Evolutionary conservation across 768 basidiomycete genomes (phyloP).

Genomic region (Amanita pallidorosea): DNA sequence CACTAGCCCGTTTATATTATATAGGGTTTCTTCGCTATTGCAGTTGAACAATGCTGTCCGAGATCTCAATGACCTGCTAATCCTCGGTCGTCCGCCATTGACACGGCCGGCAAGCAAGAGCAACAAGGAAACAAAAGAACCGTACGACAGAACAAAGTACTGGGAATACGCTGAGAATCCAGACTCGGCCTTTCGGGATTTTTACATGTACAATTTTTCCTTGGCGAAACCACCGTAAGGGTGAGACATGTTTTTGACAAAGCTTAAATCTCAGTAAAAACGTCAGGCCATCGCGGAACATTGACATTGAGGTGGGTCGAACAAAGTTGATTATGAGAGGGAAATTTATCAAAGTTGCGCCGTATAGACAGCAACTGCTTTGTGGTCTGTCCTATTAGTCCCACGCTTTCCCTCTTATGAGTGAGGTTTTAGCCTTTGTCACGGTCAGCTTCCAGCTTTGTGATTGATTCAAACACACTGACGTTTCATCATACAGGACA

Average conservation of each 20-base stretch:
- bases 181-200: slow-evolving; percentile 43
- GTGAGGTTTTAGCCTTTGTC: slow-evolving; percentile 59
- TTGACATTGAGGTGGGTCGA: slow-evolving; percentile 68
- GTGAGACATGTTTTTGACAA: not conserved
- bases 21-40: slow-evolving; percentile 32
- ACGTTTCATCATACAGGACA: slow-evolving; percentile 25
- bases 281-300: slow-evolving; percentile 55
- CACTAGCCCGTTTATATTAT: not conserved
- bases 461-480: not conserved
- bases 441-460: slow-evolving; percentile 27
- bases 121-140: slow-evolving; percentile 30
- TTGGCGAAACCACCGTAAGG: slow-evolving; percentile 65
- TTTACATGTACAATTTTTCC: slow-evolving; percentile 64
- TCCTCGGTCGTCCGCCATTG: slow-evolving; percentile 34
- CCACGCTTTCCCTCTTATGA: slow-evolving; percentile 56
- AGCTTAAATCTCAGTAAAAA: not conserved
- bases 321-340: not conserved
- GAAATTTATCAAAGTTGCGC: slow-evolving; percentile 1
- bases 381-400: slow-evolving; percentile 69
- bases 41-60: slow-evolving; percentile 37
- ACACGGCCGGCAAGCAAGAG: slow-evolving; percentile 18
- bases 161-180: slow-evolving; percentile 35
- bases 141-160: slow-evolving; percentile 48
- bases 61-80: slow-evolving; percentile 57
- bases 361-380: slow-evolving; percentile 51